Percentiles rank a stretch among this genome's conserved stretches.
Conservation (phyloP, 768 basidiomycete species). For the Mycena metata region DNA sequence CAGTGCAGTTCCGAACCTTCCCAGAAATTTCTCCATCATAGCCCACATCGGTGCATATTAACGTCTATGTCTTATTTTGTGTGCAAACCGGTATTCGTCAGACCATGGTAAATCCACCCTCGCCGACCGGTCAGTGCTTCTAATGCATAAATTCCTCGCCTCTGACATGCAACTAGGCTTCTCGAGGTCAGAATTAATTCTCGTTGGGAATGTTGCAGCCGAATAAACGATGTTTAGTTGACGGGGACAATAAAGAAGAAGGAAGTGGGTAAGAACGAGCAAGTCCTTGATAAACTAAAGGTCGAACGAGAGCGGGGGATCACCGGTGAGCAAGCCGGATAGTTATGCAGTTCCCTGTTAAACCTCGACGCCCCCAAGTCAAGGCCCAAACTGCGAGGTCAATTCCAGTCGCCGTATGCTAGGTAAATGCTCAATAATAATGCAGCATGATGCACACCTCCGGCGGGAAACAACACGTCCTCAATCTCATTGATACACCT, state of each 20-base stretch:
- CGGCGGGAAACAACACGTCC: slow-evolving; percentile 70
- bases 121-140: slow-evolving; percentile 77
- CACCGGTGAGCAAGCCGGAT: slow-evolving; percentile 69
- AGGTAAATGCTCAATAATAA: slow-evolving; percentile 25
- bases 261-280: slow-evolving; percentile 77
- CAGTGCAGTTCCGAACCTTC: not conserved
- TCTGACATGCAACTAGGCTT: slow-evolving; percentile 59
- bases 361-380: slow-evolving; percentile 59
- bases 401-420: slow-evolving; percentile 3
- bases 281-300: slow-evolving; percentile 93
- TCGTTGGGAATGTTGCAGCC: slow-evolving; percentile 28
- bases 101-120: slow-evolving; percentile 98
- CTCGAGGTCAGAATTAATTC: slow-evolving; percentile 70
- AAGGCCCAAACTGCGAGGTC: slow-evolving; percentile 97
- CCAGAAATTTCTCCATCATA: slow-evolving; percentile 94
- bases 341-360: slow-evolving; percentile 8
- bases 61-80: not conserved
- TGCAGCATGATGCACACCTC: slow-evolving; percentile 82
- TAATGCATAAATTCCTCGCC: slow-evolving; percentile 4
- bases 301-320: slow-evolving; percentile 98
- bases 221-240: slow-evolving; percentile 62
- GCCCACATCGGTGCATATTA: slow-evolving; percentile 84
- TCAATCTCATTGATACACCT: slow-evolving; percentile 98
- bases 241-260: slow-evolving; percentile 88
- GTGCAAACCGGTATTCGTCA: too few relatives aligned